A percentile compares a stretch with the other conserved stretches of the same genome.
phyloP scores from a whole-genome alignment of 352 stramenopile genomes.

The Pythium rishiriense region DNA sequence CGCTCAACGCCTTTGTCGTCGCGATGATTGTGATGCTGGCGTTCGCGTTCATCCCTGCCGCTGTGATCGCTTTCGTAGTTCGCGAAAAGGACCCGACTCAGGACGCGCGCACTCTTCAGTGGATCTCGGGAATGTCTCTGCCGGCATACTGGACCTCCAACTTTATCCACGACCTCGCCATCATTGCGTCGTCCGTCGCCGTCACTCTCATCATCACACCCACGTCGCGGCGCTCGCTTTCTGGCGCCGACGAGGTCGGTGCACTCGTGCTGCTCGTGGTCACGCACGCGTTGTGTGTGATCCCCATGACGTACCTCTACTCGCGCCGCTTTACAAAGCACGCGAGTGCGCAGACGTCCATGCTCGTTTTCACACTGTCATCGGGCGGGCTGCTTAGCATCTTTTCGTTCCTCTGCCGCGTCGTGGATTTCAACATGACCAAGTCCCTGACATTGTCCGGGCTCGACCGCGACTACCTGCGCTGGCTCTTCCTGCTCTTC shows the following conservation, averaged over 20 bases:
- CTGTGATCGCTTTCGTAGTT: slow-evolving; percentile 64
- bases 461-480: slow-evolving; percentile 67
- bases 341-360: slow-evolving; percentile 57
- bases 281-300: slow-evolving; percentile 43
- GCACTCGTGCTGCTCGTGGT: slow-evolving; percentile 44
- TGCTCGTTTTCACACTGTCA: slow-evolving; percentile 62
- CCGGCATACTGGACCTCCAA: slow-evolving; percentile 62
- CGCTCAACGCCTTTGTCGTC: slow-evolving; percentile 63
- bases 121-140: slow-evolving; percentile 56
- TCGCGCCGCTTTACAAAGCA: slow-evolving; percentile 63
- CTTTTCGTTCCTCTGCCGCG: slow-evolving; percentile 73
- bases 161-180: slow-evolving; percentile 52
- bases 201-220: slow-evolving; percentile 42
- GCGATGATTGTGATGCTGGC: slow-evolving; percentile 64
- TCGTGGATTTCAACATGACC: slow-evolving; percentile 72
- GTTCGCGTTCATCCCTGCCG: slow-evolving; percentile 68
- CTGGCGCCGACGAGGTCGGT: slow-evolving; percentile 38
- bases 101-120: slow-evolving; percentile 64
- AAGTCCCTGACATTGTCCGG: slow-evolving; percentile 3
- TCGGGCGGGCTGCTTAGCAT: slow-evolving; percentile 68
- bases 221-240: slow-evolving; percentile 33
- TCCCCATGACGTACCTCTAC: slow-evolving; percentile 48
- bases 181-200: slow-evolving; percentile 45
- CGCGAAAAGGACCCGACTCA: slow-evolving; percentile 64
- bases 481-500: slow-evolving; percentile 74